These are phyloP conservation scores for Mycena kentingensis DNA, from an alignment of 768 basidiomycete genomes.

Conservation along the genomic window DNA sequence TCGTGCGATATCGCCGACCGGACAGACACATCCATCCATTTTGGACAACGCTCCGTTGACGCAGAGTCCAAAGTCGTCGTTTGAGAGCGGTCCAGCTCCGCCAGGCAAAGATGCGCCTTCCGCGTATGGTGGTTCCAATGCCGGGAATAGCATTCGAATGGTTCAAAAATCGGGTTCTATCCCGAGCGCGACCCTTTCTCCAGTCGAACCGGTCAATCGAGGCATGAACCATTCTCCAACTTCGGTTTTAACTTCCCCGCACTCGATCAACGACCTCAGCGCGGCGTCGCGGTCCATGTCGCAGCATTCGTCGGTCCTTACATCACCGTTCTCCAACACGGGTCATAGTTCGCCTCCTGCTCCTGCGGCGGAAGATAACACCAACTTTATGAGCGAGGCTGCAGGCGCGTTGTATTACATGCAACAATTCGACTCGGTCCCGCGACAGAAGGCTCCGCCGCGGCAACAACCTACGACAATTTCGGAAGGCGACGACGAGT, in stretches of 20 bases:
- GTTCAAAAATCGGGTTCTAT: not conserved
- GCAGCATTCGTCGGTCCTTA: conserved; percentile 29
- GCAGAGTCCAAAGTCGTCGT: conserved; percentile 19
- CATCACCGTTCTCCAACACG: conserved; percentile 40
- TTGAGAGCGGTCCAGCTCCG: conserved; percentile 18
- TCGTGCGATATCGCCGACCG: conserved; percentile 10
- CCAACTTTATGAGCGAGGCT: conserved; percentile 53
- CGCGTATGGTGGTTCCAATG: conserved; percentile 8
- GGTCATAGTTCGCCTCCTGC: conserved; percentile 26
- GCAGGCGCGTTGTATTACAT: conserved; percentile 73
- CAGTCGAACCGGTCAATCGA: conserved; percentile 15
- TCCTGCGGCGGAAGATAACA: conserved; percentile 29
- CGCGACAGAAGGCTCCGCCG: conserved; percentile 21
- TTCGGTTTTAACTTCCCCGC: conserved; percentile 38
- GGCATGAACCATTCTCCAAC: conserved; percentile 20
- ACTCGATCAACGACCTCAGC: conserved; percentile 24
- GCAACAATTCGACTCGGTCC: conserved; percentile 50
- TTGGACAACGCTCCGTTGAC: conserved; percentile 15
- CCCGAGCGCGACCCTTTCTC: not conserved
- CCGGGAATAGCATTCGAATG: conserved; percentile 16
- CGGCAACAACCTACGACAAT: conserved; percentile 50
- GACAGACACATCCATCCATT: conserved; percentile 6
- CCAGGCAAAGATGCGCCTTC: conserved; percentile 25
- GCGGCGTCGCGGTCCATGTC: conserved; percentile 12
- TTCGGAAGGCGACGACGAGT: conserved; percentile 45